Evolutionary conservation across 2,329 filamentous ascomycete species (phyloP).

Genomic region (Aspergillus niger): DNA sequence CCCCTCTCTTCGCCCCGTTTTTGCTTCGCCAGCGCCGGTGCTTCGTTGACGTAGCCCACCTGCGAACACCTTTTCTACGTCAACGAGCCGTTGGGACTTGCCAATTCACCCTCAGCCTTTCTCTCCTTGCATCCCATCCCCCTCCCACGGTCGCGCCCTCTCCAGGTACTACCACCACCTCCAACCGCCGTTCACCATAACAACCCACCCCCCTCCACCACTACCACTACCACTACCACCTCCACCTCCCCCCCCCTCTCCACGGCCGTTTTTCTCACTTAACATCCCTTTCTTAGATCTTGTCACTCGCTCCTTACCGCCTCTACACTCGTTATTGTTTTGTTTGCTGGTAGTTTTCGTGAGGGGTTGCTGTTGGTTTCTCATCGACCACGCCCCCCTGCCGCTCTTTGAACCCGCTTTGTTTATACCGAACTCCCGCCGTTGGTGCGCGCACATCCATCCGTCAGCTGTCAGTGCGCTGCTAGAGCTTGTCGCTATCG

Average conservation of each 20-base stretch:
- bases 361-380: slow-evolving; percentile 20
- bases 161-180: slow-evolving; percentile 17
- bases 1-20: slow-evolving; percentile 1
- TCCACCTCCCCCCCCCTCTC: slow-evolving; percentile 7
- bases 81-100: slow-evolving; percentile 30
- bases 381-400: slow-evolving; percentile 21
- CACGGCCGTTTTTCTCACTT: slow-evolving; percentile 14
- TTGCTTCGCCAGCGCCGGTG: slow-evolving; percentile 26
- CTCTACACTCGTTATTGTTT: slow-evolving; percentile 28
- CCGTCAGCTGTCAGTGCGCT: slow-evolving; percentile 2
- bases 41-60: slow-evolving; percentile 33
- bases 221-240: not conserved
- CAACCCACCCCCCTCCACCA: slow-evolving; percentile 10
- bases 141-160: slow-evolving; percentile 26
- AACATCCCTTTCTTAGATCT: slow-evolving; percentile 20
- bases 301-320: slow-evolving; percentile 32
- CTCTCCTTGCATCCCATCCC: slow-evolving; percentile 23
- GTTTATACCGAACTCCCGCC: slow-evolving; percentile 15
- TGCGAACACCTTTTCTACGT: slow-evolving; percentile 24
- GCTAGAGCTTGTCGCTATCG: slow-evolving; percentile 1
- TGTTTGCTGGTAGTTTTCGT: slow-evolving; percentile 11
- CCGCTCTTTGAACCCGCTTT: slow-evolving; percentile 30
- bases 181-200: slow-evolving; percentile 5
- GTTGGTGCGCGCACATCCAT: slow-evolving; percentile 13
- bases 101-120: slow-evolving; percentile 19